phyloP scores from a whole-genome alignment of 441 rosid genomes.

The Aquilaria agallochum region DNA sequence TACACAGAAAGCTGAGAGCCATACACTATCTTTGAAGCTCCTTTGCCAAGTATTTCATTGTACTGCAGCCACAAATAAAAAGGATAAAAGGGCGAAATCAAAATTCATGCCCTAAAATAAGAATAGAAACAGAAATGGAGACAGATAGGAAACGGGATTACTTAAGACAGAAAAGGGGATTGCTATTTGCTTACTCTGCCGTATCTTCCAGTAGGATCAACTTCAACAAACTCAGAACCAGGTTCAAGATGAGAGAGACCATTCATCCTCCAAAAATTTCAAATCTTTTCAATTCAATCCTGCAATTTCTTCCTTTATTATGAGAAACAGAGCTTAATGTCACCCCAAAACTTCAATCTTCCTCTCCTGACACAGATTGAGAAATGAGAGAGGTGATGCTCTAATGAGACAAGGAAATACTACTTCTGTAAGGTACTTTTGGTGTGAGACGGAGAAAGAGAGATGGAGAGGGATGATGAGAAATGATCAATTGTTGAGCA shows the following conservation, averaged over 20 bases:
- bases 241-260: conserved; percentile 34
- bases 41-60: conserved; percentile 85
- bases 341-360: conserved; percentile 6
- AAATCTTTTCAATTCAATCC: conserved; percentile 8
- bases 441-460: background rate
- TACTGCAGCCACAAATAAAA: conserved; percentile 48
- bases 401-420: background rate
- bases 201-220: conserved; percentile 99
- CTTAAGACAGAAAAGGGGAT: conserved; percentile 5
- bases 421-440: conserved; percentile 1
- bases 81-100: conserved; percentile 7
- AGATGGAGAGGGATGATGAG: conserved; percentile 3
- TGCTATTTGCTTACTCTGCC: conserved; percentile 57
- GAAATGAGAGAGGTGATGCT: conserved; percentile 23
- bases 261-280: conserved; percentile 38
- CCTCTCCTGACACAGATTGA: conserved; percentile 21
- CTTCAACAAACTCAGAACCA: conserved; percentile 87
- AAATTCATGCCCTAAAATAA: conserved; percentile 20
- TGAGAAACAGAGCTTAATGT: conserved; percentile 9
- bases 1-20: conserved; percentile 22
- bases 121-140: conserved; percentile 5
- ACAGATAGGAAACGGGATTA: background rate
- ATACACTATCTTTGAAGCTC: conserved; percentile 96
- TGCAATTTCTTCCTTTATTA: conserved; percentile 11
- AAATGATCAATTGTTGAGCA: conserved; percentile 12